A percentile compares a stretch with the other conserved stretches of the same genome.
Conservation (phyloP, 2,329 filamentous ascomycete genomes). For the Colletotrichum cordylinicola region DNA sequence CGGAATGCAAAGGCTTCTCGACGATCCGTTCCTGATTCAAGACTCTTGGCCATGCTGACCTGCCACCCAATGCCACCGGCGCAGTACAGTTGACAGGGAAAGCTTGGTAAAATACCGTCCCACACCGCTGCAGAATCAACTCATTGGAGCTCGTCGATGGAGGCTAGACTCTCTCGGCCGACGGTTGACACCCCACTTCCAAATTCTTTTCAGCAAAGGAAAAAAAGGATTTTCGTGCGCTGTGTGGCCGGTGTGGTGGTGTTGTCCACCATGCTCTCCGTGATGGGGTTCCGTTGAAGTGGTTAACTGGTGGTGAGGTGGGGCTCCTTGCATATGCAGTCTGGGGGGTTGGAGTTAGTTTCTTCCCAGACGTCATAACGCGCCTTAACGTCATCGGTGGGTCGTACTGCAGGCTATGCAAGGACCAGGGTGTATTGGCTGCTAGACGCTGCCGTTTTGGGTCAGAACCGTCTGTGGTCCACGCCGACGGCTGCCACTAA, state of each 20-base stretch:
- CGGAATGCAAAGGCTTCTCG: conserved; percentile 6
- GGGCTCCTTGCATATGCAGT: conserved; percentile 15
- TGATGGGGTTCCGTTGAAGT: conserved; percentile 8
- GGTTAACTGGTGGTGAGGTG: conserved; percentile 12
- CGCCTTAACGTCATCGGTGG: conserved; percentile 20
- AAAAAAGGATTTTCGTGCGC: background rate
- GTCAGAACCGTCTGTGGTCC: background rate
- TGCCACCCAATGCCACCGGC: background rate
- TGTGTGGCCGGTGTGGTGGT: background rate
- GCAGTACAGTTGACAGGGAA: background rate
- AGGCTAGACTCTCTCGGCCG: conserved; percentile 19
- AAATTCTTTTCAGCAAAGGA: background rate
- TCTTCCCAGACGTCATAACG: conserved; percentile 17
- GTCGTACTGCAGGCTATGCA: conserved; percentile 4
- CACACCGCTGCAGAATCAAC: conserved; percentile 18
- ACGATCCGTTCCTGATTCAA: conserved; percentile 18
- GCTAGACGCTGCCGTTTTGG: conserved; percentile 14
- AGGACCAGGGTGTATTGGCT: conserved; percentile 5
- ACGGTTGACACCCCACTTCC: background rate
- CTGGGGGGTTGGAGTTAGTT: conserved; percentile 11
- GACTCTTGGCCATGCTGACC: background rate
- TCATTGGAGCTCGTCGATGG: background rate
- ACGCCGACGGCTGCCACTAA: background rate
- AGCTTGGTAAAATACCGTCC: conserved; percentile 3
- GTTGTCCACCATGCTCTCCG: background rate